Percentiles rank a stretch among this genome's conserved stretches.
Evolutionary conservation across 2,329 filamentous ascomycete genomes (phyloP).

Genomic region (Xylariomycetidae sp.): DNA sequence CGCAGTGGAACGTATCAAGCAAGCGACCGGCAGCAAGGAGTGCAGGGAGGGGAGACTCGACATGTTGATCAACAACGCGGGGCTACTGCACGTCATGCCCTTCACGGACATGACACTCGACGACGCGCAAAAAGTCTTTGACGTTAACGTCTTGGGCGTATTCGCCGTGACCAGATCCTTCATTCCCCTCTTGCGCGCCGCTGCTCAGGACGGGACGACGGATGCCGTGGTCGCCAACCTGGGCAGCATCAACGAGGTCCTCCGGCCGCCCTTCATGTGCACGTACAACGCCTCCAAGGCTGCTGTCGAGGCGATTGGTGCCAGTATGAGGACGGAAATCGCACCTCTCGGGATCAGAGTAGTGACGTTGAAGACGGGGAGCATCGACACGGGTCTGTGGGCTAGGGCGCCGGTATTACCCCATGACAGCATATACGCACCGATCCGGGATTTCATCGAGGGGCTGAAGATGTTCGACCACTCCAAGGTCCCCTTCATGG

Average conservation of each 20-base stretch:
- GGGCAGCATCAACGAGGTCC: slow-evolving; percentile 16
- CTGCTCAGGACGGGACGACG: slow-evolving; percentile 1
- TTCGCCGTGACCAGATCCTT: slow-evolving; percentile 14
- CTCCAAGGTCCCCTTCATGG: slow-evolving; percentile 9
- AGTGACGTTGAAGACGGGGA: slow-evolving; percentile 20
- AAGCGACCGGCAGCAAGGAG: slow-evolving; percentile 11
- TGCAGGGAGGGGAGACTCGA: slow-evolving; percentile 12
- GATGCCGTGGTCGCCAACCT: slow-evolving; percentile 17
- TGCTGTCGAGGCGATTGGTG: slow-evolving; percentile 17
- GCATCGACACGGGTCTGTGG: slow-evolving; percentile 15
- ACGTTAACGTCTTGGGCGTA: slow-evolving; percentile 18
- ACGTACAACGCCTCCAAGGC: slow-evolving; percentile 25
- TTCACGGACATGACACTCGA: slow-evolving; percentile 13
- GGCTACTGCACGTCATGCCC: slow-evolving; percentile 13
- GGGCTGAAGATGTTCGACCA: slow-evolving; percentile 13
- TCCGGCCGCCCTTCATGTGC: slow-evolving; percentile 16
- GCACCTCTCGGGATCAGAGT: slow-evolving; percentile 21
- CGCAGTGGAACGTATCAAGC: slow-evolving; percentile 9
- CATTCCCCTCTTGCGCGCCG: slow-evolving; percentile 12
- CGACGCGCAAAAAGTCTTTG: slow-evolving; percentile 12
- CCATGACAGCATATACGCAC: slow-evolving; percentile 16
- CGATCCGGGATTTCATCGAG: slow-evolving; percentile 16
- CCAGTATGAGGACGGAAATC: slow-evolving; percentile 17
- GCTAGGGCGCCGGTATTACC: slow-evolving; percentile 17
- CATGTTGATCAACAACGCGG: slow-evolving; percentile 22